Evolutionary conservation across 495 filamentous ascomycete species (phyloP).

Genomic region (Trichocladium uniseriatum): DNA sequence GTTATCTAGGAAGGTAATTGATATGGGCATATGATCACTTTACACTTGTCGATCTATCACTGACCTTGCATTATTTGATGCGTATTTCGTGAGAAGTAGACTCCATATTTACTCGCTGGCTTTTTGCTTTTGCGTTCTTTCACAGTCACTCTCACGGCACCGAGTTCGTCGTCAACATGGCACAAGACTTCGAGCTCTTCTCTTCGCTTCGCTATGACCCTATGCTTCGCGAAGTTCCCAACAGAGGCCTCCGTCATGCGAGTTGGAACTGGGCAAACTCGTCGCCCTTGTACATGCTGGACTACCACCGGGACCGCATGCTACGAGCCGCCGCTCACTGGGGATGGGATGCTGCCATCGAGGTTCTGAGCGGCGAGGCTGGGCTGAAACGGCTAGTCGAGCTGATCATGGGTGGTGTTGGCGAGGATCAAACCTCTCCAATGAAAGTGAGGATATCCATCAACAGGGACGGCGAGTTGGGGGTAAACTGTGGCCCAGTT

Average conservation of each 20-base stretch:
- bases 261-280: conserved; percentile 37
- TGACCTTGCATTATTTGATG: too few species aligned
- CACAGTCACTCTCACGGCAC: not conserved
- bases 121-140: not conserved
- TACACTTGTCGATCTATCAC: too few species aligned
- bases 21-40: too few species aligned
- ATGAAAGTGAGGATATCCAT: conserved; percentile 47
- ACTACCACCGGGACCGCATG: conserved; percentile 71
- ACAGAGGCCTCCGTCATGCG: conserved; percentile 23
- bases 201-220: conserved; percentile 73
- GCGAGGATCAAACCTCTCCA: conserved; percentile 17
- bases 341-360: conserved; percentile 44
- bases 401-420: conserved; percentile 15
- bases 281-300: conserved; percentile 76
- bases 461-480: conserved; percentile 39
- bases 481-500: conserved; percentile 40
- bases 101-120: too few species aligned
- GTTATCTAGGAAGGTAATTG: too few species aligned
- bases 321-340: conserved; percentile 63
- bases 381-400: conserved; percentile 31
- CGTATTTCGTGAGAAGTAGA: too few species aligned
- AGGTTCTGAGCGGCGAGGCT: conserved; percentile 32
- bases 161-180: not conserved
- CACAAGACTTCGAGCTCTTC: conserved; percentile 49
- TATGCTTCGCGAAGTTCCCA: conserved; percentile 37